Base-by-base conservation (phyloP, 805 yeast genomes). In the Spathaspora hagerdaliae region DNA sequence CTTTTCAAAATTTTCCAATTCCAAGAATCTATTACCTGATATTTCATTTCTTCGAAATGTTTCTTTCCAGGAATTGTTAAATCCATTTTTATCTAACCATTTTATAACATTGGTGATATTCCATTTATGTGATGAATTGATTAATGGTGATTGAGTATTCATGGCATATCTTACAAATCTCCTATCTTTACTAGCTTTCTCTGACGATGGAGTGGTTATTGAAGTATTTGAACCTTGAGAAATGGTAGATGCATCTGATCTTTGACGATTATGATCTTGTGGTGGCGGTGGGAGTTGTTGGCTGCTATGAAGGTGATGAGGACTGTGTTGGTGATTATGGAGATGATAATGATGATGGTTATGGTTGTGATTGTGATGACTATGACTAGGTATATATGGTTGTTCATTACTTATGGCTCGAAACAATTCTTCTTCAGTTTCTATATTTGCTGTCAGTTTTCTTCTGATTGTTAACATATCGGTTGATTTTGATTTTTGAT, bases 1-100 rank as follows among this genome's bases (percentile, higher is more conserved):
- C 7, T 53, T 75, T 38, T 83, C 87, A 59, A 85, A 85, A 37
- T 83, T 87, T 41, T 81, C 75, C 52, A 90, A 67, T 41, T 78
- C 81, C 24, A 89, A 61, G 54, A 90, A 89, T 27, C 75, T 67
- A 39, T 79, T 75, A 0, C 90, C 89, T 8, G 73, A 67, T 2
- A 90, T 69, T 41, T 79, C 78, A 49, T 80, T 73, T 37, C 72
- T 71, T 36, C 67, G 66, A 61, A 90, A 85, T 13, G 82, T 75
- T 5, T 71, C 77, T n/a, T 77, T 69, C 97, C 97, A 90, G 11
- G 83, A 69, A 3, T 74, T 77, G 52, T 85, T 84, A 63, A 90
- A 90, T 15, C 77, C 73, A 59, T 89, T 75, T n/a, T 63, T 54
- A 7, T 76, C 82, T 26, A 90, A 70, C 95, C 96, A 90, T 40